phyloP scores from a whole-genome alignment of 768 basidiomycete genomes.

The Gloeophyllum trabeum region DNA sequence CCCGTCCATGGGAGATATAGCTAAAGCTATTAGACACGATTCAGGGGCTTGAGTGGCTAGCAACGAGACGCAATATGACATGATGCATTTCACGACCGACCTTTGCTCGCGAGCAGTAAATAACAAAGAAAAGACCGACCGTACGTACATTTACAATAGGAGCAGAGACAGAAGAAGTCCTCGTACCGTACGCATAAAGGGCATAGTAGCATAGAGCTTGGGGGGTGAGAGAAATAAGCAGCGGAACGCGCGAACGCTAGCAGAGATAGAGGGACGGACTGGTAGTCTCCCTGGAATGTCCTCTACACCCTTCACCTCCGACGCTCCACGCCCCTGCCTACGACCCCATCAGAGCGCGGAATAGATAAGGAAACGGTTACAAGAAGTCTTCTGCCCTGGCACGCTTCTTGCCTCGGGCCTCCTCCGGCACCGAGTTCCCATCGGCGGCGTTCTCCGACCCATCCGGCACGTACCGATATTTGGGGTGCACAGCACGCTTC shows the following conservation, averaged over 20 bases:
- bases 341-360: neutral
- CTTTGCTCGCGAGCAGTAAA: neutral
- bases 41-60: too few relatives aligned
- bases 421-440: slow-evolving; percentile 28
- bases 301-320: neutral
- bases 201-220: too few relatives aligned
- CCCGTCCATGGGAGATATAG: too few relatives aligned
- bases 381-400: slow-evolving; percentile 83
- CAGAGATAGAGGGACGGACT: slow-evolving; percentile 8
- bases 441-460: slow-evolving; percentile 24
- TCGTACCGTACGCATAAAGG: too few relatives aligned
- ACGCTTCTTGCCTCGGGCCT: slow-evolving; percentile 71
- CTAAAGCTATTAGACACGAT: too few relatives aligned
- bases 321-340: neutral
- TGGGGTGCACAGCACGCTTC: slow-evolving; percentile 51
- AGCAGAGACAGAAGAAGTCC: neutral
- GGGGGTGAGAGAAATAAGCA: too few relatives aligned
- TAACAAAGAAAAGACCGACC: neutral
- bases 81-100: slow-evolving; percentile 6
- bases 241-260: too few relatives aligned
- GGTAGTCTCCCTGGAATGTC: slow-evolving; percentile 1
- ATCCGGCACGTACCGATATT: slow-evolving; percentile 43
- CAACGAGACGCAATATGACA: too few relatives aligned
- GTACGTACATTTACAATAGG: neutral
- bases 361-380: slow-evolving; percentile 16